Percentiles rank a stretch among this genome's conserved stretches.
phyloP scores from a whole-genome alignment of 1,139 yeast species.

The Hyphopichia burtonii region DNA sequence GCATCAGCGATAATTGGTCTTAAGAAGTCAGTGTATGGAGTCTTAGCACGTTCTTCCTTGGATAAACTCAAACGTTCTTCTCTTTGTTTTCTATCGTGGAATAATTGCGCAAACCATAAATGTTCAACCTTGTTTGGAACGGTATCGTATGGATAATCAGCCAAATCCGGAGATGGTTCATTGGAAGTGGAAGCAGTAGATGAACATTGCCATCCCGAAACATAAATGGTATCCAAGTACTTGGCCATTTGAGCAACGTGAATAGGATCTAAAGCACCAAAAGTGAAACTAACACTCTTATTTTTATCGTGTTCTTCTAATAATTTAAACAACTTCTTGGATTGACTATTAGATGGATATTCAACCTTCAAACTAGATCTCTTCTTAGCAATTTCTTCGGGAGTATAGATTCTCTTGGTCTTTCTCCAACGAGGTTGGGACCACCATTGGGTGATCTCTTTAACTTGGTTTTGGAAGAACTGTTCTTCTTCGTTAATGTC shows the following conservation, averaged over 20 bases:
- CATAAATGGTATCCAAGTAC: constrained; percentile 88
- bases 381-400: constrained; percentile 87
- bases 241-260: constrained; percentile 97
- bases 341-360: constrained; percentile 78
- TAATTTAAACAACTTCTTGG: constrained; percentile 74
- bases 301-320: constrained; percentile 71
- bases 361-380: constrained; percentile 71
- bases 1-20: constrained; percentile 97
- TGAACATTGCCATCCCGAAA: constrained; percentile 98
- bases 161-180: constrained; percentile 97
- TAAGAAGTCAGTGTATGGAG: constrained; percentile 73
- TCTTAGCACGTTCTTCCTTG: constrained; percentile 60
- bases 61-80: constrained; percentile 72
- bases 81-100: constrained; percentile 96
- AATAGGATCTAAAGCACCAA: constrained; percentile 95
- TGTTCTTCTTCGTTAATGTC: constrained; percentile 61
- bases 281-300: constrained; percentile 82
- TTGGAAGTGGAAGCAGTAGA: constrained; percentile 96
- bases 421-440: constrained; percentile 84
- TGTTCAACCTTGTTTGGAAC: constrained; percentile 99
- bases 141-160: constrained; percentile 98
- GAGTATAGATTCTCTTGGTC: constrained; percentile 84
- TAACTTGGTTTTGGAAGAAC: constrained; percentile 66
- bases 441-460: constrained; percentile 88
- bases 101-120: constrained; percentile 92